Evolutionary conservation across 1,284 basidiomycete species (phyloP), one percentile per base, ranked within the genome.

Genomic region (Moesziomyces globuligerus): DNA sequence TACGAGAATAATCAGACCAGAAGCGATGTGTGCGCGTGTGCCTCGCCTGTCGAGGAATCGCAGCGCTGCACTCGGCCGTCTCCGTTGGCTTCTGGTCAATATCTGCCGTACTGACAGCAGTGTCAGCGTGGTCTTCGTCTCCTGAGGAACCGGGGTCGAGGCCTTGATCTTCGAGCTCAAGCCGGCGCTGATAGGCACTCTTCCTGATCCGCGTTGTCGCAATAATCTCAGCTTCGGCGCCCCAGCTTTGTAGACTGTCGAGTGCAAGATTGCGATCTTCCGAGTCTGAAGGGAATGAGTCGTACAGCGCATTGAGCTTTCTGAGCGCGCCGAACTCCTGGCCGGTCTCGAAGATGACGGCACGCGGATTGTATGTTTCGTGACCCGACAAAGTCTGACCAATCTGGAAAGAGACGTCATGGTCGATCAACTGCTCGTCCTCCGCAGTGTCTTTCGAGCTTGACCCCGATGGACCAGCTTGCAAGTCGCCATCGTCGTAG

Each of bases 1-100:
- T 64, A 3, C 71, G 65, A 39, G 72, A 60, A 44, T 71, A 76
- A 55, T 80, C 77, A 5, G 78, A 78, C 78, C 78, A 80, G 70
- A 73, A 80, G 13, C 62, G 59, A 36, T 71, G 45, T 6, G 26
- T 25, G 34, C 55, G 47, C 40, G 15, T 34, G 5, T 48, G 46
- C 13, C 21, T 50, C 11, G 46, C 44, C 2, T 51, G 34, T 2
- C 10, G 10, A 15, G 53, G 15, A 39, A 3, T 18, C 3, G 39
- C 7, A 18, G 42, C 34, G 4, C 21, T 26, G 28, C 36, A 8
- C 18, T 28, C 43, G 17, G 42, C 50, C 3, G 24, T 32, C 3
- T 47, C 51, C 39, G 26, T 50, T n/a, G n/a, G n/a, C n/a, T n/a
- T n/a, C 38, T 49, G 45, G 36, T 69, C 55, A 13, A 48, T 18